Evolutionary conservation across 306 rosid species (phyloP), one percentile per base, ranked within the genome.

Genomic region (Begonia loranthoides): DNA sequence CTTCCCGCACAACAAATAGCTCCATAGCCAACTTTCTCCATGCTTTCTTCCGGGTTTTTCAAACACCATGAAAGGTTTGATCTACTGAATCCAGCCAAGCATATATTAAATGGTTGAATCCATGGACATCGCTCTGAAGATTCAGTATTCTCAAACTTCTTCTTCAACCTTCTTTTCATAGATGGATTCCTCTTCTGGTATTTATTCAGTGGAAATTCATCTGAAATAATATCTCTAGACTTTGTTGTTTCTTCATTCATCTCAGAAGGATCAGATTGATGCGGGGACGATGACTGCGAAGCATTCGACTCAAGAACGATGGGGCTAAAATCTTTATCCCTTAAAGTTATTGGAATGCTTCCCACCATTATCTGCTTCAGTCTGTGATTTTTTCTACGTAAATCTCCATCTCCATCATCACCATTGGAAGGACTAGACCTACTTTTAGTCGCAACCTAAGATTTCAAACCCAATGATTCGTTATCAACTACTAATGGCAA

Each of bases 101-200:
- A 81, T 33, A 81, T 76, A 46, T 81, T 74, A 64, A 45, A 81
- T 0, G 70, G 73, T 49, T 68, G 22, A 50, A 15, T 51, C 45
- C 17, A 28, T 38, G 13, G n/a, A 10, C 47, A 45, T n/a, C 5
- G 10, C 9, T 12, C 22, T 19, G 22, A 19, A 19, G 22, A 2
- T 19, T 19, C 22, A 19, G 22, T 19, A 4, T 28, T 28, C 36
- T 28, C 36, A 28, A 28, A 28, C 3, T 28, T 28, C 36, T 28
- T 28, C 36, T 28, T 28, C 36, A 28, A 28, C 36, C 36, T 3
- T 28, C 36, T 28, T 43, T 43, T 1, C 47, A 43, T 43, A 9
- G 47, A 43, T 7, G 47, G 13, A 41, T 41, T 41, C 6, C 45
- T 12, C 13, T 41, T 41, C 45, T 41, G 12, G 12, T 9, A 41